Conservation (phyloP, 2,329 filamentous ascomycete species). For the Colletotrichum sansevieriae region DNA sequence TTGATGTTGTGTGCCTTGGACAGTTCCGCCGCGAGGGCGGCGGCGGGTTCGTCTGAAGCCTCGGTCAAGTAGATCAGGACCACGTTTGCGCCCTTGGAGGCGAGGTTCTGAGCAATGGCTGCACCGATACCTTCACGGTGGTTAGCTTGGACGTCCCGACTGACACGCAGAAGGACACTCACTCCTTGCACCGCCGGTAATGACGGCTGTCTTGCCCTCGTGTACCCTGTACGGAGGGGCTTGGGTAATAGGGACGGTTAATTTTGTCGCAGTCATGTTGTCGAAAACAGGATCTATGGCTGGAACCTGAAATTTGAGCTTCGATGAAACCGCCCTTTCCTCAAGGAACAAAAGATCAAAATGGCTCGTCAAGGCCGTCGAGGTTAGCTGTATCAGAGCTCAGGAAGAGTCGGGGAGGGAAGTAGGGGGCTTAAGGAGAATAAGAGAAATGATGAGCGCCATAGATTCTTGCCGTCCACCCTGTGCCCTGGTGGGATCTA, state of each 20-base stretch:
- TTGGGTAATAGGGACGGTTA: slow-evolving; percentile 37
- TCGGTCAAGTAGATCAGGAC: slow-evolving; percentile 72
- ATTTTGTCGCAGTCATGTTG: slow-evolving; percentile 30
- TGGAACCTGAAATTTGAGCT: too few species aligned
- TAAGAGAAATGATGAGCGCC: too few species aligned
- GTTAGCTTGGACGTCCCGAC: neutral
- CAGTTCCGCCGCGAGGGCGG: slow-evolving; percentile 62
- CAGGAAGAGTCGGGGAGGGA: too few species aligned
- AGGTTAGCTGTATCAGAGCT: too few species aligned
- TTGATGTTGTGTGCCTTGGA: slow-evolving; percentile 60
- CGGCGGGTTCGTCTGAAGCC: slow-evolving; percentile 62
- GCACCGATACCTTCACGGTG: slow-evolving; percentile 68
- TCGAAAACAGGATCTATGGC: neutral
- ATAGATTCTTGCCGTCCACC: neutral
- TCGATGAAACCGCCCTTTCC: too few species aligned
- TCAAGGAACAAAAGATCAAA: too few species aligned
- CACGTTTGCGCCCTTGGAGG: slow-evolving; percentile 70
- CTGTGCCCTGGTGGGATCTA: too few species aligned
- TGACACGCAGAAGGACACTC: slow-evolving; percentile 23
- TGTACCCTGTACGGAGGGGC: slow-evolving; percentile 44
- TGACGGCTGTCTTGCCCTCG: slow-evolving; percentile 63
- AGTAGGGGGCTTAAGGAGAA: too few species aligned
- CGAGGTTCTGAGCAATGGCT: slow-evolving; percentile 68
- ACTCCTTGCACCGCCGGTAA: slow-evolving; percentile 66
- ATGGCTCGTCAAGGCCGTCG: too few species aligned